Conservation (phyloP, 495 filamentous ascomycete genomes). For the Penicillium parvum region DNA sequence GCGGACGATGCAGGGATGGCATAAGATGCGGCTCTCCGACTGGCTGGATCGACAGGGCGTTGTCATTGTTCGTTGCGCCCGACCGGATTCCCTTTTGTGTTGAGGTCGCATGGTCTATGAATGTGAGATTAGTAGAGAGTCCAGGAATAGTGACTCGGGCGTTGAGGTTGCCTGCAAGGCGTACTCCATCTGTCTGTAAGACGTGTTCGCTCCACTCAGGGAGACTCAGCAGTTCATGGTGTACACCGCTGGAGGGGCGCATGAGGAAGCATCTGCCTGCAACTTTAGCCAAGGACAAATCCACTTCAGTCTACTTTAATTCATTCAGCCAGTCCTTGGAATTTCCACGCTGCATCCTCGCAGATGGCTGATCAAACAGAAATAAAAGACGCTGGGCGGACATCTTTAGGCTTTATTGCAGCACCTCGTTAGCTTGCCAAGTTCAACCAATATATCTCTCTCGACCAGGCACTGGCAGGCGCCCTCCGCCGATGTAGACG, state of each 20-base stretch:
- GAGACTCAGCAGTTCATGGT: not conserved
- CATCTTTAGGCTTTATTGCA: too few species aligned
- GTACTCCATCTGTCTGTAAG: too few species aligned
- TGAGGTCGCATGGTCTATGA: too few species aligned
- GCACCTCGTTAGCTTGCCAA: not conserved
- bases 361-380: too few species aligned
- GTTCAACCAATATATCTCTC: not conserved
- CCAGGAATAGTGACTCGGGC: not conserved
- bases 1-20: not conserved
- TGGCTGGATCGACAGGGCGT: not conserved
- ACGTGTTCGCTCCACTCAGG: not conserved
- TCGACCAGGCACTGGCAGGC: not conserved
- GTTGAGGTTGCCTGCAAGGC: not conserved
- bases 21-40: conserved; percentile 1
- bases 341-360: too few species aligned
- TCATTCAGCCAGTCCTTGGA: too few species aligned
- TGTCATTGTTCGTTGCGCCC: not conserved
- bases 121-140: too few species aligned
- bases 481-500: not conserved
- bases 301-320: too few species aligned
- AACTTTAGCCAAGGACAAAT: too few species aligned
- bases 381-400: too few species aligned
- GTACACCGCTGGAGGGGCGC: not conserved
- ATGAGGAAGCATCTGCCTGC: not conserved
- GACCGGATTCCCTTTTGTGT: not conserved